These are phyloP conservation scores for Xylaria sp. DNA, from an alignment of 2,329 filamentous ascomycete species.

Conservation along the genomic window DNA sequence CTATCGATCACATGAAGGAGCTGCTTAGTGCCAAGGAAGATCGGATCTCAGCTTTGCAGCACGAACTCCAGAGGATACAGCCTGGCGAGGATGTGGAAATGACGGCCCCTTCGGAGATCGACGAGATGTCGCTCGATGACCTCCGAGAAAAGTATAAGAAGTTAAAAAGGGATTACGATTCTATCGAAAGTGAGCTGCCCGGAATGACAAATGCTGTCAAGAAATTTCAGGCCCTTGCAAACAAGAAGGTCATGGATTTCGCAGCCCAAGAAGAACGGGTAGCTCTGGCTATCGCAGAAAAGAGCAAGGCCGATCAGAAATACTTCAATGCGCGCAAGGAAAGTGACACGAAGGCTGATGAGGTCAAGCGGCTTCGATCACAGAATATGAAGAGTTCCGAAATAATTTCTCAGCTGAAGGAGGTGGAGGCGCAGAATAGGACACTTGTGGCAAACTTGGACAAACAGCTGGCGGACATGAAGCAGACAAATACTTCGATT, in stretches of 20 bases:
- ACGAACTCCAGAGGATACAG: constrained; percentile 79
- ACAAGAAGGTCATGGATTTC: constrained; percentile 87
- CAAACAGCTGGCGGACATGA: constrained; percentile 87
- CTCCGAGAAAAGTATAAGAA: constrained; percentile 78
- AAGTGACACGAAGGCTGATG: constrained; percentile 84
- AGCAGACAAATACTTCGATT: constrained; percentile 78
- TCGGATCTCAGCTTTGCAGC: constrained; percentile 83
- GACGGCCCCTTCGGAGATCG: constrained; percentile 61
- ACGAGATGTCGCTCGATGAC: constrained; percentile 74
- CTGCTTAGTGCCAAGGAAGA: constrained; percentile 82
- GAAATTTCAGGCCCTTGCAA: constrained; percentile 84
- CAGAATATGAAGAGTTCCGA: constrained; percentile 93
- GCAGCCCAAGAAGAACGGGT: constrained; percentile 81
- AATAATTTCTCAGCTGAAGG: constrained; percentile 92
- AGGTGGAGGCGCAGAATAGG: constrained; percentile 82
- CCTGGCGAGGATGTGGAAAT: constrained; percentile 60
- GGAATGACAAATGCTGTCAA: constrained; percentile 93
- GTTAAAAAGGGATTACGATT: constrained; percentile 81
- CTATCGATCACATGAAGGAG: constrained; percentile 80
- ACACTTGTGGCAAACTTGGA: constrained; percentile 84
- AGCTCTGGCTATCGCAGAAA: constrained; percentile 80
- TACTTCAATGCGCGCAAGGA: constrained; percentile 97
- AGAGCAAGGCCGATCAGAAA: constrained; percentile 96
- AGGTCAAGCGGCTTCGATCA: constrained; percentile 80
- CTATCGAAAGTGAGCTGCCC: constrained; percentile 87